These are phyloP conservation scores for Harringtonia aguacate DNA, from an alignment of 2,329 filamentous ascomycete genomes.

Conservation along the genomic window DNA sequence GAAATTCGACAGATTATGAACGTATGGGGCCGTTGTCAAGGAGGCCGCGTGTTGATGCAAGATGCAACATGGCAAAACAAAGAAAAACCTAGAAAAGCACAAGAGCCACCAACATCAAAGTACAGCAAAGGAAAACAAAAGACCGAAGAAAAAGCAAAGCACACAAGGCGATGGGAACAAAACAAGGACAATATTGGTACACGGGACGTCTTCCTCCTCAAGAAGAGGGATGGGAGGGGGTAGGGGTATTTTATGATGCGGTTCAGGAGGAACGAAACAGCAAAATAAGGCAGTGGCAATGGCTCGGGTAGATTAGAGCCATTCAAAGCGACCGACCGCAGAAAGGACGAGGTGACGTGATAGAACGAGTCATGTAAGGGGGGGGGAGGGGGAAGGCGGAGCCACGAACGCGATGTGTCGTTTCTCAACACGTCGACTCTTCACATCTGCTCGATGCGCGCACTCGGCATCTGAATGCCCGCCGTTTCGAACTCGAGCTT, in stretches of 20 bases:
- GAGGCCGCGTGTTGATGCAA: slow-evolving; percentile 3
- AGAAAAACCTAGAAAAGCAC: background rate
- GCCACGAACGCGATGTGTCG: background rate
- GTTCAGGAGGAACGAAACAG: background rate
- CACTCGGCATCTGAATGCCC: slow-evolving; percentile 48
- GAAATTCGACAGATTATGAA: slow-evolving; percentile 1
- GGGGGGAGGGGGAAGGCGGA: background rate
- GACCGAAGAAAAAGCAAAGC: background rate
- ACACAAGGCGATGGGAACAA: background rate
- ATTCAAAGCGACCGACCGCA: background rate
- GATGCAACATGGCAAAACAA: slow-evolving; percentile 3
- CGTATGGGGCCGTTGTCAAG: slow-evolving; percentile 4
- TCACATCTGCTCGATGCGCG: slow-evolving; percentile 45
- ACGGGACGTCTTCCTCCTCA: slow-evolving; percentile 1
- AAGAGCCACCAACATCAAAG: background rate
- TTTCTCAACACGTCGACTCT: background rate
- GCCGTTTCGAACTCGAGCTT: slow-evolving; percentile 50
- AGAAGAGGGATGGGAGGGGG: no score
- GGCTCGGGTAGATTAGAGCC: background rate
- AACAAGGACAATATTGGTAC: slow-evolving; percentile 3
- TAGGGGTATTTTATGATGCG: slow-evolving; percentile 5
- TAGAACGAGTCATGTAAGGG: background rate
- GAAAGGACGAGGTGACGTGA: background rate
- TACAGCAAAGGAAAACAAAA: background rate
- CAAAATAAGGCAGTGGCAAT: background rate